Percentiles rank a stretch among this genome's conserved stretches.
These are phyloP conservation scores for Entomophthora muscae DNA, from an alignment of 371 early-diverging fungal genomes.

Conservation along the genomic window DNA sequence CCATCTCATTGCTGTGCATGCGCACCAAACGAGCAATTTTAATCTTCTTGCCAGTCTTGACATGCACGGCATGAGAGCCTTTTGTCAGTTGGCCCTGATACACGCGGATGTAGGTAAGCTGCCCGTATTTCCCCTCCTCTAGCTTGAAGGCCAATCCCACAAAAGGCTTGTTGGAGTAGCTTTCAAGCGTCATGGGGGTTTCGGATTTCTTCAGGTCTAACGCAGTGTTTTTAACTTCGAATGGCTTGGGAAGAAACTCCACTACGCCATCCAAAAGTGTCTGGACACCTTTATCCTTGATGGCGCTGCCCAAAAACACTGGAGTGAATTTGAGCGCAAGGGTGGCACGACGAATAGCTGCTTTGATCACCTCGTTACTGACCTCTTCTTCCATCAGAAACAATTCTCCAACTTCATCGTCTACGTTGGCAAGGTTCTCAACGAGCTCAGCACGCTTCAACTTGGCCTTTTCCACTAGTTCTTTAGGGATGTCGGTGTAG, in stretches of 20 bases:
- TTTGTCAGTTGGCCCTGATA: slow-evolving; percentile 86
- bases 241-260: slow-evolving; percentile 57
- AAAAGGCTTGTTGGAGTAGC: slow-evolving; percentile 47
- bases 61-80: slow-evolving; percentile 73
- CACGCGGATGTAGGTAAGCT: slow-evolving; percentile 90
- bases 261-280: slow-evolving; percentile 55
- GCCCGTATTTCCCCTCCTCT: slow-evolving; percentile 90
- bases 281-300: slow-evolving; percentile 72
- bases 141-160: slow-evolving; percentile 89
- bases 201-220: slow-evolving; percentile 52
- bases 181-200: slow-evolving; percentile 29
- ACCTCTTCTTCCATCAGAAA: slow-evolving; percentile 61
- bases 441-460: slow-evolving; percentile 63
- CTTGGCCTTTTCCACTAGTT: slow-evolving; percentile 45
- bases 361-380: slow-evolving; percentile 41
- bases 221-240: slow-evolving; percentile 54
- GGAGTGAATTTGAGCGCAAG: slow-evolving; percentile 61
- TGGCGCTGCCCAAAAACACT: slow-evolving; percentile 76
- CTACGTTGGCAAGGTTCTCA: slow-evolving; percentile 67
- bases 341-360: slow-evolving; percentile 65
- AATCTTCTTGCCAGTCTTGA: slow-evolving; percentile 82
- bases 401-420: slow-evolving; percentile 71
- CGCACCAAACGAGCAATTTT: slow-evolving; percentile 92
- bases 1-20: slow-evolving; percentile 97
- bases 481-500: slow-evolving; percentile 58